Evolutionary conservation across 148 eudicot species (phyloP).

Genomic region (Heliamphora exappendiculata): DNA sequence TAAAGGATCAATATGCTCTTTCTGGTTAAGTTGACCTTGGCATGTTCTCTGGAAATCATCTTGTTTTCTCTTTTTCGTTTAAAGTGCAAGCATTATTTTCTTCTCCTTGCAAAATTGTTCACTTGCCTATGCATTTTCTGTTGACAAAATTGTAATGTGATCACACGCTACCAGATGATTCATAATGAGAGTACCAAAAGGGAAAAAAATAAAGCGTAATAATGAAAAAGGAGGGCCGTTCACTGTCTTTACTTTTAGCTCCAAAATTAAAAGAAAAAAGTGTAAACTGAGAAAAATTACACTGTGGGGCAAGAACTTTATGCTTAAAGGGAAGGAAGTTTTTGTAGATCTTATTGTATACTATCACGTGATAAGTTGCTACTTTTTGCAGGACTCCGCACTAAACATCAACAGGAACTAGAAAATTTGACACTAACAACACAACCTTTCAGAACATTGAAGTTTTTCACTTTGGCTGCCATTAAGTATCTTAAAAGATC

Average conservation of each 20-base stretch:
- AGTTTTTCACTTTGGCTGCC: conserved; percentile 61
- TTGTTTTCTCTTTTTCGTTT: background rate
- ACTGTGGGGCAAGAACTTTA: background rate
- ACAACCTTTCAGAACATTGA: conserved; percentile 68
- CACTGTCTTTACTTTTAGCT: background rate
- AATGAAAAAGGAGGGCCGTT: no score
- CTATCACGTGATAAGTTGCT: background rate
- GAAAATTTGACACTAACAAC: conserved; percentile 65
- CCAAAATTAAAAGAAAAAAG: background rate
- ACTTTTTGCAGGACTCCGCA: conserved; percentile 51
- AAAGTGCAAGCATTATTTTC: background rate
- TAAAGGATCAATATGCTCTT: background rate
- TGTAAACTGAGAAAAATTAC: background rate
- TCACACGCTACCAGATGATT: background rate
- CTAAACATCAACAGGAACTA: conserved; percentile 62
- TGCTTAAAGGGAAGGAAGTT: background rate
- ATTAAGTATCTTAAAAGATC: conserved; percentile 49
- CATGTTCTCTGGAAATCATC: background rate
- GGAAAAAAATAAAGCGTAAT: no score
- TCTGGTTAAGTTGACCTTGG: background rate
- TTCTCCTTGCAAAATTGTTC: background rate
- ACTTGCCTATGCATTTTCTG: background rate
- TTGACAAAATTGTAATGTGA: background rate
- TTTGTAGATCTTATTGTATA: background rate
- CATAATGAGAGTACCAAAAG: no score